Percentiles rank a stretch among this genome's conserved stretches.
Evolutionary conservation across 345 rosid genomes (phyloP).

Genomic region (Gossypium arboreum): DNA sequence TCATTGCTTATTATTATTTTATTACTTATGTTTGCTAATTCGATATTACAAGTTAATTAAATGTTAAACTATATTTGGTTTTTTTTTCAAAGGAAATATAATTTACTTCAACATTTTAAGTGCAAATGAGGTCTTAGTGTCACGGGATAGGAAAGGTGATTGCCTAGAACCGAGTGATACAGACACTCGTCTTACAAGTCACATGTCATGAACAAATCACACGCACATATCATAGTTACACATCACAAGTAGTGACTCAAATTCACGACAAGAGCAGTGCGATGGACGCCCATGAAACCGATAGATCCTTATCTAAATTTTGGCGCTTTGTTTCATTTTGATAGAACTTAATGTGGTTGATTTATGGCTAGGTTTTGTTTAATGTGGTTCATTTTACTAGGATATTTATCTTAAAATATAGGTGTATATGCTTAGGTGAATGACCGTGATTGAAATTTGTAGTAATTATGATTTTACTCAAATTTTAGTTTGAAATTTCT

Average conservation of each 20-base stretch:
- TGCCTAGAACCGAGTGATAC: not conserved
- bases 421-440: not conserved
- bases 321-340: not conserved
- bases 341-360: not conserved
- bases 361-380: not conserved
- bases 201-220: too few relatives aligned
- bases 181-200: not conserved
- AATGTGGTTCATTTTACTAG: too few relatives aligned
- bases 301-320: not conserved
- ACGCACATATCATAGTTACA: too few relatives aligned
- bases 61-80: not conserved
- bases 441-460: not conserved
- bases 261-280: too few relatives aligned
- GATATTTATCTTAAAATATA: not conserved
- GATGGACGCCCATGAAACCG: too few relatives aligned
- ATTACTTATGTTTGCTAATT: not conserved
- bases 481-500: not conserved
- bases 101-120: not conserved
- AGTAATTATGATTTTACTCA: slow-evolving; percentile 1
- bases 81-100: not conserved
- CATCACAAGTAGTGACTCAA: too few relatives aligned
- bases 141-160: not conserved
- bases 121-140: too few relatives aligned
- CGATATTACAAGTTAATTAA: not conserved
- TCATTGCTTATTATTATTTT: not conserved